These are phyloP conservation scores for Scutellaria baicalensis DNA, from an alignment of 257 asterid genomes.

Conservation along the genomic window DNA sequence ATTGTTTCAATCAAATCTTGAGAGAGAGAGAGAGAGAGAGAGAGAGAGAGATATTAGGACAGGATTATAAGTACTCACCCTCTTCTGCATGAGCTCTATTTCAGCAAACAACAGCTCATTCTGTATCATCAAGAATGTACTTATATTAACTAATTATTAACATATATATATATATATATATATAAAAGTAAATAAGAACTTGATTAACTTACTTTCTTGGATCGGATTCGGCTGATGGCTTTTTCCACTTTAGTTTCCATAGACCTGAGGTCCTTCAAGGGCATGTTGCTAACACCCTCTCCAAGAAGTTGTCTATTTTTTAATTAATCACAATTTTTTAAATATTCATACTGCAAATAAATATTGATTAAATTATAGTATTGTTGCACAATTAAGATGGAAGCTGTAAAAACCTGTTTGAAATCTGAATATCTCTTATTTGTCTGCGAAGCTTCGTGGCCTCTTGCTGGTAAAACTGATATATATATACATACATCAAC, in stretches of 20 bases:
- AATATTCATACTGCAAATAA: background rate
- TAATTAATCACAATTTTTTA: background rate
- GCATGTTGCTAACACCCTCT: slow-evolving; percentile 53
- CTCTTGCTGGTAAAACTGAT: slow-evolving; percentile 90
- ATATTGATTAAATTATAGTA: background rate
- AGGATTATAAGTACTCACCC: slow-evolving; percentile 32
- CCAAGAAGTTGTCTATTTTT: slow-evolving; percentile 60
- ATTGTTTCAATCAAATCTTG: background rate
- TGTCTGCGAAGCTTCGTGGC: slow-evolving; percentile 62
- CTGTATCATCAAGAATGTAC: slow-evolving; percentile 25
- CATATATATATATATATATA: background rate
- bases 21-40: slow-evolving; percentile 1
- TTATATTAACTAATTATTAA: no score
- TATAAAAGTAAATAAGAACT: no score
- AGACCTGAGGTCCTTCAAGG: slow-evolving; percentile 51
- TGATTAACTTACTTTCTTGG: slow-evolving; percentile 46
- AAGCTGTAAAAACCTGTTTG: slow-evolving; percentile 45
- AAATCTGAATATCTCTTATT: slow-evolving; percentile 52
- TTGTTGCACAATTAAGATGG: background rate
- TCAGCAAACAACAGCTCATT: slow-evolving; percentile 82
- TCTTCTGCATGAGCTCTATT: slow-evolving; percentile 86
- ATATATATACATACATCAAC: background rate
- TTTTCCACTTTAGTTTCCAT: slow-evolving; percentile 61
- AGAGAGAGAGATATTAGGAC: background rate
- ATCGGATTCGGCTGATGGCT: slow-evolving; percentile 68